Conservation (phyloP, 108 stramenopile genomes). For the Cylindrotheca fusiformis region DNA sequence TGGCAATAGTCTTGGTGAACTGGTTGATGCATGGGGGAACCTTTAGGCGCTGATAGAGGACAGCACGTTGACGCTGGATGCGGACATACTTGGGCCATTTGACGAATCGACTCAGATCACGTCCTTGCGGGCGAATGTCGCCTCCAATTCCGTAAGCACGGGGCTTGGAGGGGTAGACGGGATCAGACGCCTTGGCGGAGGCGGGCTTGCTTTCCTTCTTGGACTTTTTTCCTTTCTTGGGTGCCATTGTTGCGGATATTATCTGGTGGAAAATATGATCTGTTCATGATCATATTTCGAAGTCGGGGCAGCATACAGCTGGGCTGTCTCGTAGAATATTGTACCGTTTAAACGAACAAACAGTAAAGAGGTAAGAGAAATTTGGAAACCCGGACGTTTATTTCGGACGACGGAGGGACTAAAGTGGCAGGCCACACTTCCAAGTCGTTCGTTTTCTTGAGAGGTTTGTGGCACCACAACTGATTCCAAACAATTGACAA, state of each 20-base stretch:
- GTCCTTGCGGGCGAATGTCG: conserved; percentile 89
- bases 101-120: conserved; percentile 97
- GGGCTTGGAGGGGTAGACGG: conserved; percentile 91
- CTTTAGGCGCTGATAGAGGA: conserved; percentile 98
- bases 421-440: too few relatives aligned
- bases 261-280: conserved; percentile 1
- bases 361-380: too few relatives aligned
- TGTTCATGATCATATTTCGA: neutral
- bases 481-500: neutral
- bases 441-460: too few relatives aligned
- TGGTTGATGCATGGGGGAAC: conserved; percentile 98
- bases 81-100: conserved; percentile 98
- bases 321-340: too few relatives aligned
- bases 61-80: conserved; percentile 98
- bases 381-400: too few relatives aligned
- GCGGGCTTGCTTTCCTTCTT: conserved; percentile 70
- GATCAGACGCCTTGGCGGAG: conserved; percentile 77
- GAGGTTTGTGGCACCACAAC: too few relatives aligned
- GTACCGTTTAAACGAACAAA: too few relatives aligned
- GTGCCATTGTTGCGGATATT: conserved; percentile 24
- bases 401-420: neutral
- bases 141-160: conserved; percentile 92
- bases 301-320: too few relatives aligned
- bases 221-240: conserved; percentile 68
- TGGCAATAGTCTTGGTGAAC: conserved; percentile 96